Conservation (phyloP, 1,284 basidiomycete species). For the Puccinia novopanici region DNA sequence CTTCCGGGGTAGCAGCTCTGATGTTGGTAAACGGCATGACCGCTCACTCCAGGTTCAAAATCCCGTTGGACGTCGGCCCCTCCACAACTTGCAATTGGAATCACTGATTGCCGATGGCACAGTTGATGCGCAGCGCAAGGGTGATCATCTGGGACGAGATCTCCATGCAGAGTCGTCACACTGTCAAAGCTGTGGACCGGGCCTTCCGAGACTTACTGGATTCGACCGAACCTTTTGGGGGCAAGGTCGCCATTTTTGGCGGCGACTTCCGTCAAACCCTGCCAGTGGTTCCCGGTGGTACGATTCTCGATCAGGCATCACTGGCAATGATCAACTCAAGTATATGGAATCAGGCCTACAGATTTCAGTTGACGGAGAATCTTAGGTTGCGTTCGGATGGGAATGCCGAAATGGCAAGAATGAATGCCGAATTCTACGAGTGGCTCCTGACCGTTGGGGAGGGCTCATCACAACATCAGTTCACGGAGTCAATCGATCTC, state of each 20-base stretch:
- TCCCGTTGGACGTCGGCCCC: constrained; percentile 57
- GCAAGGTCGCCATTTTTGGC: too few species aligned
- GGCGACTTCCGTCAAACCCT: too few species aligned
- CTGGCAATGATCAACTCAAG: too few species aligned
- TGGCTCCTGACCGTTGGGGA: neutral
- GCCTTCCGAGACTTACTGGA: neutral
- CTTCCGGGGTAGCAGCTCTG: too few species aligned
- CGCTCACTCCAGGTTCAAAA: constrained; percentile 63
- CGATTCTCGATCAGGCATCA: too few species aligned
- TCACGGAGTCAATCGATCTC: too few species aligned
- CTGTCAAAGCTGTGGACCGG: constrained; percentile 7
- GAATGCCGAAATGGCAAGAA: neutral
- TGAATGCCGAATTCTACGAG: neutral
- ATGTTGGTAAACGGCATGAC: too few species aligned
- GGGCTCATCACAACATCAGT: neutral
- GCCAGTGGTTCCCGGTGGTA: too few species aligned
- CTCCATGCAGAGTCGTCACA: constrained; percentile 28
- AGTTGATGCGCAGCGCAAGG: neutral
- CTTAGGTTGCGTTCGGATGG: neutral
- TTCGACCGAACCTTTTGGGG: neutral
- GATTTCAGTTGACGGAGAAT: too few species aligned
- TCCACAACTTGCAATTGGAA: neutral
- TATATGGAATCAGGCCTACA: too few species aligned
- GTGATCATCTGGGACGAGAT: too few species aligned
- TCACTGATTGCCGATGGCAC: neutral